Percentiles rank a stretch among this genome's conserved stretches.
phyloP scores from a whole-genome alignment of 495 filamentous ascomycete species.

The Hapsidospora chrysogenum region DNA sequence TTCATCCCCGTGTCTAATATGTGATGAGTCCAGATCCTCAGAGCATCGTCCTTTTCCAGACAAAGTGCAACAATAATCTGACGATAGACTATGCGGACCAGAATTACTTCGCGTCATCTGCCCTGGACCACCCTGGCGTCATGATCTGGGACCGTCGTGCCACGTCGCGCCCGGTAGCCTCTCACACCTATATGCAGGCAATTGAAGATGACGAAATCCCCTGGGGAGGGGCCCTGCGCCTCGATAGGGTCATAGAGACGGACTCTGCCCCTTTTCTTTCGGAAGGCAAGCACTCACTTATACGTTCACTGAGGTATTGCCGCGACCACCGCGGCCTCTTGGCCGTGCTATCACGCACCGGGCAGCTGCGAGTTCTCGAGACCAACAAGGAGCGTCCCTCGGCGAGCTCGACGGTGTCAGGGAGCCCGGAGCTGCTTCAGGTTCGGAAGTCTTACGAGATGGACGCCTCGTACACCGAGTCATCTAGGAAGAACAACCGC shows the following conservation, averaged over 20 bases:
- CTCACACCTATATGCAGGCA: slow-evolving; percentile 25
- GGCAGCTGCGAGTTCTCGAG: slow-evolving; percentile 59
- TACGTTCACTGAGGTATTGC: slow-evolving; percentile 70
- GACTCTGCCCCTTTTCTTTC: slow-evolving; percentile 23
- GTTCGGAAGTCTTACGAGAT: slow-evolving; percentile 34
- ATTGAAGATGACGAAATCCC: slow-evolving; percentile 30
- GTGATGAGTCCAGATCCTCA: slow-evolving; percentile 31
- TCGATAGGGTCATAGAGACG: slow-evolving; percentile 42
- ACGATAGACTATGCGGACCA: slow-evolving; percentile 79
- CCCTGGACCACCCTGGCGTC: slow-evolving; percentile 48
- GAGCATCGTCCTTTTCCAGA: slow-evolving; percentile 43
- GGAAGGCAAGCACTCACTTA: slow-evolving; percentile 33
- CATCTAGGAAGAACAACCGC: slow-evolving; percentile 33
- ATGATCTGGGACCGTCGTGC: slow-evolving; percentile 83
- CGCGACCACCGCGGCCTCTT: slow-evolving; percentile 56
- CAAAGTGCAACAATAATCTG: slow-evolving; percentile 76
- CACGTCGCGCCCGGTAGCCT: slow-evolving; percentile 28
- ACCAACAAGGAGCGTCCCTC: slow-evolving; percentile 45
- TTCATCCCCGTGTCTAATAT: slow-evolving; percentile 4
- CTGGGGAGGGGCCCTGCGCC: slow-evolving; percentile 45
- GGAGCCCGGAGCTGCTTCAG: slow-evolving; percentile 33
- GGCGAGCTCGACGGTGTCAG: slow-evolving; percentile 15
- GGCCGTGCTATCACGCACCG: slow-evolving; percentile 59
- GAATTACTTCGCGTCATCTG: slow-evolving; percentile 90
- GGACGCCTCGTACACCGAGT: slow-evolving; percentile 30